Evolutionary conservation across 225 moss, liverwort and hornwort species (phyloP), one percentile per base, ranked within the genome.

Genomic region (Marchantia polymorpha): DNA sequence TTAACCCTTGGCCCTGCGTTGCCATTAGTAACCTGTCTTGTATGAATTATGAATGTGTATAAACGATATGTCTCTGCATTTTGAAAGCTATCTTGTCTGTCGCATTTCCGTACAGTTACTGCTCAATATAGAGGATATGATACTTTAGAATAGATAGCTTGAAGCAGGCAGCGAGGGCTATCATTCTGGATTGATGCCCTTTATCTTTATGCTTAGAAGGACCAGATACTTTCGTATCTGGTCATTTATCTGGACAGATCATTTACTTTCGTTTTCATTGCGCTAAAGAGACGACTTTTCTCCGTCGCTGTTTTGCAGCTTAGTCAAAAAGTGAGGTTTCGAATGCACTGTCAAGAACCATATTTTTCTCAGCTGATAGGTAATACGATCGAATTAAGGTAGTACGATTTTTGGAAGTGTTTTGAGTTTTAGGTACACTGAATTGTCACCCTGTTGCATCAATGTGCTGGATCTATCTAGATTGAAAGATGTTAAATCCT

Each of bases 281-380:
- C 29, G 3, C 67, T 68, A 16, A 68, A 15, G 39, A 68, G 8
- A 68, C 68, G 31, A 13, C 30, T 66, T 68, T 46, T 46, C 11
- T 26, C 12, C 26, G 1, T 69, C 30, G 19, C 48, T 69, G 47
- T 20, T 79, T 78, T 78, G 59, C 89, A 96, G 96, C 67, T 87
- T 81, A 88, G 82, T 75, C 79, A 79, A 82, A 79, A 66, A 80
- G 85, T 90, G 75, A 82, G 80, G 53, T 82, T 89, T 79, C 92
- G 91, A 83, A 87, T 96, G 76, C 81, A 92, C 81, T 94, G 91
- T 80, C 92, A 92, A 82, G 90, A 96, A 80, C 94, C 96, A n/a
- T 96, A 90, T 84, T 90, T 85, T 68, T 87, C 91, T 78, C 87
- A 90, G 71, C 91, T 96, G 0, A 92, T 84, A 91, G 91, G 96